These are phyloP conservation scores for Sporothrix dimorphospora DNA, from an alignment of 2,329 filamentous ascomycete genomes.

Conservation along the genomic window DNA sequence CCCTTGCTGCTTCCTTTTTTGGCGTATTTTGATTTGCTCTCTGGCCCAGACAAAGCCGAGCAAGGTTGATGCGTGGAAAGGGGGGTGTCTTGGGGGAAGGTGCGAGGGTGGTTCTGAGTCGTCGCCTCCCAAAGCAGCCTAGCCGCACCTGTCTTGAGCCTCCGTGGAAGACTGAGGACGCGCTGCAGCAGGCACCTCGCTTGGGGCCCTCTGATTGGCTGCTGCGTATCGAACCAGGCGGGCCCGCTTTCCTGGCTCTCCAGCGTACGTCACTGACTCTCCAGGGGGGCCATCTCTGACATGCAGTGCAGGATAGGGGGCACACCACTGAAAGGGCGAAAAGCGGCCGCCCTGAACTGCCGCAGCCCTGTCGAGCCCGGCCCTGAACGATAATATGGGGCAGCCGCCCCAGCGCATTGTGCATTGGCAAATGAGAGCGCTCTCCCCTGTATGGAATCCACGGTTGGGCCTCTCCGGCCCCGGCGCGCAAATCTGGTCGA, in stretches of 20 bases:
- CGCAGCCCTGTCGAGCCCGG: background rate
- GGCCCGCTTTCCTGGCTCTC: no score
- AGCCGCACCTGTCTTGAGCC: conserved; percentile 23
- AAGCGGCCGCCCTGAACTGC: background rate
- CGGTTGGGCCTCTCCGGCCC: conserved; percentile 12
- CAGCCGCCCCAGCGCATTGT: background rate
- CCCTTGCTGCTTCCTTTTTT: conserved; percentile 21
- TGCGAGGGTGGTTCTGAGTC: background rate
- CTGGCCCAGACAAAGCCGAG: conserved; percentile 9
- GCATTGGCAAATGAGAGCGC: conserved; percentile 19
- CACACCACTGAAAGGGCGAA: background rate
- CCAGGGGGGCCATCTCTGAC: background rate
- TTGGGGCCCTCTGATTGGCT: conserved; percentile 24
- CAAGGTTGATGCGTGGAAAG: conserved; percentile 20
- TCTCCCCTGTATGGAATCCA: background rate
- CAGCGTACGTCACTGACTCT: conserved; percentile 25
- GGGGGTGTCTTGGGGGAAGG: background rate
- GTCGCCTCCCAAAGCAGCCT: conserved; percentile 25
- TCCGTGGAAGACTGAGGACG: conserved; percentile 1
- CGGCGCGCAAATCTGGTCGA: conserved; percentile 14
- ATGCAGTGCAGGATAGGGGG: background rate
- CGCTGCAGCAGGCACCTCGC: background rate
- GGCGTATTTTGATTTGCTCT: conserved; percentile 26
- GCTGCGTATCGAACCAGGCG: background rate
- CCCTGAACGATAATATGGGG: background rate